Base-by-base conservation (phyloP, 129 eudicot genomes). In the Tanacetum coccineum region DNA sequence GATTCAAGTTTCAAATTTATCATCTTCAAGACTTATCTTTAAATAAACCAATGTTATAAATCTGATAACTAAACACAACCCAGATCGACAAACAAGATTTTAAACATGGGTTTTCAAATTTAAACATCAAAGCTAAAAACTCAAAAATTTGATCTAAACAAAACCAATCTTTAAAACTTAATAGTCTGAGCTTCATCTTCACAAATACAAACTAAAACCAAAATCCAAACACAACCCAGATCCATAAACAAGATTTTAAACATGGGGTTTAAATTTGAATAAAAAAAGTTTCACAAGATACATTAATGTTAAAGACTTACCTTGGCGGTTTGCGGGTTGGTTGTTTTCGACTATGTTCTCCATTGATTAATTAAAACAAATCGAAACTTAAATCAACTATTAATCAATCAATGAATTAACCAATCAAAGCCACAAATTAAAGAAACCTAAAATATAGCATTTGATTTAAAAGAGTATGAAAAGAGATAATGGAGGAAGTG, bases 301-400 rank as follows among this genome's bases (percentile, higher is more conserved):
- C 25, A 53, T 15, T 0, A 42, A 14, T 64, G 0, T 15, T 47
- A 30, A 13, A 53, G 70, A 52, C 6, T 44, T 75, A 75, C 80
- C 80, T 76, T 51, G 80, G 13, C 26, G 67, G 62, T 61, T 76
- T 68, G 80, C 15, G 59, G 70, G 70, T 68, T 68, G 61, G 19
- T 61, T 76, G 59, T 61, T 76, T 51, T 76, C 80, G 11, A 68
- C 65, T 68, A 70, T 51, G 45, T 51, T 68, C 75, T 76, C 80
- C 80, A 76, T 76, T 53, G 59, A 53, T 68, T 52, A 25, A 28
- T 21, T 13, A 28, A 59, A 59, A 25, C 25, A 50, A 68, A 9
- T 2, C 25, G 25, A 58, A 58, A 72, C 12, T 25, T 3, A n/a
- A 50, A 61, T 68, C 75, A 76, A 68, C 63, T 49, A 19, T 44